A percentile compares a stretch with the other conserved stretches of the same genome.
Conservation (phyloP, 2,329 filamentous ascomycete species). For the Hypoxylon sp. region DNA sequence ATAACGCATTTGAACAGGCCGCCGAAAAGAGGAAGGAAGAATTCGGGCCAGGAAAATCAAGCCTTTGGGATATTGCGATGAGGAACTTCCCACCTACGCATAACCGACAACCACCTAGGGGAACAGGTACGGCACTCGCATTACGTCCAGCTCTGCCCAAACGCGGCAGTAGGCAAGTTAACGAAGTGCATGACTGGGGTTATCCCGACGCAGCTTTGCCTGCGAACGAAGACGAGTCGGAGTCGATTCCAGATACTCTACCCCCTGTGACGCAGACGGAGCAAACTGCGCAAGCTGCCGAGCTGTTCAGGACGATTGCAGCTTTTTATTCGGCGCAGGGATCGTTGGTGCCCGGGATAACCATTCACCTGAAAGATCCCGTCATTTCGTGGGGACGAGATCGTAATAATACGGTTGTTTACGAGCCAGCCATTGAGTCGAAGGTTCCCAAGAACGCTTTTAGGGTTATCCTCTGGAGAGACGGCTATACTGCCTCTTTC, state of each 20-base stretch:
- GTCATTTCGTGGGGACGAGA: slow-evolving; percentile 84
- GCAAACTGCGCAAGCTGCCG: slow-evolving; percentile 53
- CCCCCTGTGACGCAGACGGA: slow-evolving; percentile 54
- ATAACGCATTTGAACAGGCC: slow-evolving; percentile 66
- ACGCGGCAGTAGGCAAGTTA: slow-evolving; percentile 44
- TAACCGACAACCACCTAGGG: slow-evolving; percentile 43
- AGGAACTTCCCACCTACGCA: slow-evolving; percentile 66
- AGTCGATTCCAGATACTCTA: slow-evolving; percentile 55
- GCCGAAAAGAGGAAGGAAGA: slow-evolving; percentile 64
- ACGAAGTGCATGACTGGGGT: slow-evolving; percentile 49
- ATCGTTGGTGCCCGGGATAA: slow-evolving; percentile 73
- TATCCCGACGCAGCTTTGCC: slow-evolving; percentile 44
- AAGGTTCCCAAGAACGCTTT: slow-evolving; percentile 86
- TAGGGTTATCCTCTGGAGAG: slow-evolving; percentile 79
- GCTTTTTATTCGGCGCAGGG: slow-evolving; percentile 73
- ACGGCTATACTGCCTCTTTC: slow-evolving; percentile 70
- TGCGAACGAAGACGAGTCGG: slow-evolving; percentile 43
- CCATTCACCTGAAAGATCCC: slow-evolving; percentile 73
- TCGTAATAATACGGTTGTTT: slow-evolving; percentile 74
- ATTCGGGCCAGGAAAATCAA: slow-evolving; percentile 65
- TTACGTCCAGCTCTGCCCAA: slow-evolving; percentile 41
- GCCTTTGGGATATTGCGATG: slow-evolving; percentile 69
- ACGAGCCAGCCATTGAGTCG: slow-evolving; percentile 71
- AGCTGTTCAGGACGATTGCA: slow-evolving; percentile 59
- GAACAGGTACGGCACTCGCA: slow-evolving; percentile 27